These are phyloP conservation scores for Corymbia maculata DNA, from an alignment of 345 rosid species.

Conservation along the genomic window DNA sequence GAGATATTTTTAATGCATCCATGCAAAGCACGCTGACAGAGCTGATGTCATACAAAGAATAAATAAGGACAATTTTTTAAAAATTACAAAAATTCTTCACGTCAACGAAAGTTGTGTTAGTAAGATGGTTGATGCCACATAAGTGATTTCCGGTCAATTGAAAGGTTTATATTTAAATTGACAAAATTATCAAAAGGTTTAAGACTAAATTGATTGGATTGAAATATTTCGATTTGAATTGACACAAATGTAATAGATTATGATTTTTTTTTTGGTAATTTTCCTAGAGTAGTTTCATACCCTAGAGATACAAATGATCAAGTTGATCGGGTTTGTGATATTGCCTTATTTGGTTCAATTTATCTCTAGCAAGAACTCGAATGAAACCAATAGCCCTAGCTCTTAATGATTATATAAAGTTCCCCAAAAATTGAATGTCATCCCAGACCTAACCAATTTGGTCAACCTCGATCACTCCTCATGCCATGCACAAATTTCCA, in stretches of 20 bases:
- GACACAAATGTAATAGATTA: rapidly evolving
- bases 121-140: too few species aligned
- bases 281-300: background rate
- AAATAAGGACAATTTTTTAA: background rate
- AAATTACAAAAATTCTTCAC: too few species aligned
- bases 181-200: rapidly evolving
- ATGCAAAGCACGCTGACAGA: background rate
- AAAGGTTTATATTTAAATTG: rapidly evolving
- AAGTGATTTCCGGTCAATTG: rapidly evolving
- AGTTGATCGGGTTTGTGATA: rapidly evolving
- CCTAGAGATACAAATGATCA: rapidly evolving
- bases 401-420: background rate
- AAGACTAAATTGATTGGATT: rapidly evolving
- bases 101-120: rapidly evolving
- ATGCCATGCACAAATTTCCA: background rate
- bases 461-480: rapidly evolving
- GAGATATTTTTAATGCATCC: background rate
- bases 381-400: background rate
- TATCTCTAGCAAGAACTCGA: background rate
- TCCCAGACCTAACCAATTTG: background rate
- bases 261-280: too few species aligned
- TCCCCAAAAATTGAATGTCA: background rate
- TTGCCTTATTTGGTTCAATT: background rate
- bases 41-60: background rate
- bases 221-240: too few species aligned